These are phyloP conservation scores for Oehlia diaphana DNA, from an alignment of 192 early-diverging fungal species.

Conservation along the genomic window DNA sequence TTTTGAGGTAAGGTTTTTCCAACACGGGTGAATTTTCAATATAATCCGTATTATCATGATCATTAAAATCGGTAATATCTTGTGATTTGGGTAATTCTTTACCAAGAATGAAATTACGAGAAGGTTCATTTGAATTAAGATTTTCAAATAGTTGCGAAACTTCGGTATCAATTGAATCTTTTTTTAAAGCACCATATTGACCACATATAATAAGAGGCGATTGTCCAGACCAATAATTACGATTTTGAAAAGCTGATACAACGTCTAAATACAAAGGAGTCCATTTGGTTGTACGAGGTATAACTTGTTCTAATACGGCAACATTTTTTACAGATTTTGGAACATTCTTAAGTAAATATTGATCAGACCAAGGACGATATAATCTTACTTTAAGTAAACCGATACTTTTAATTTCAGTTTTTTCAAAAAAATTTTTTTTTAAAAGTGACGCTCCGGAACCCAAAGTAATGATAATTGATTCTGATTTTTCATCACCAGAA, in stretches of 20 bases:
- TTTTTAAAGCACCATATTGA: conserved; percentile 44
- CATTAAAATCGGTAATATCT: neutral
- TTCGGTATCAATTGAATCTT: conserved; percentile 29
- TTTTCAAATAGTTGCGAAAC: conserved; percentile 7
- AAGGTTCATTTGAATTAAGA: conserved; percentile 31
- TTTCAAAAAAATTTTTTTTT: conserved; percentile 41
- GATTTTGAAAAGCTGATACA: conserved; percentile 65
- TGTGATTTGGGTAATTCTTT: conserved; percentile 20
- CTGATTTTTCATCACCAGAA: conserved; percentile 63
- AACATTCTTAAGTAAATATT: conserved; percentile 51
- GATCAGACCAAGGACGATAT: conserved; percentile 75
- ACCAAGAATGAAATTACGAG: conserved; percentile 34
- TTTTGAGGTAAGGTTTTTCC: conserved; percentile 78
- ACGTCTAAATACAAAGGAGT: conserved; percentile 87
- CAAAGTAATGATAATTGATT: conserved; percentile 75
- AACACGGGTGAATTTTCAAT: conserved; percentile 44
- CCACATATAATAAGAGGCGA: conserved; percentile 47
- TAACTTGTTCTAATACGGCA: conserved; percentile 64
- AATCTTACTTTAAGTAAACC: conserved; percentile 77
- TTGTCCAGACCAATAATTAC: conserved; percentile 45
- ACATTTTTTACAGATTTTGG: conserved; percentile 66
- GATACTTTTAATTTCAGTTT: conserved; percentile 40
- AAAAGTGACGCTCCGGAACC: conserved; percentile 60
- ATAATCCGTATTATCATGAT: neutral
- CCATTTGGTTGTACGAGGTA: conserved; percentile 63